Evolutionary conservation across 108 stramenopile species (phyloP), one percentile per base, ranked within the genome.

Genomic region (Skeletonema marinoi): DNA sequence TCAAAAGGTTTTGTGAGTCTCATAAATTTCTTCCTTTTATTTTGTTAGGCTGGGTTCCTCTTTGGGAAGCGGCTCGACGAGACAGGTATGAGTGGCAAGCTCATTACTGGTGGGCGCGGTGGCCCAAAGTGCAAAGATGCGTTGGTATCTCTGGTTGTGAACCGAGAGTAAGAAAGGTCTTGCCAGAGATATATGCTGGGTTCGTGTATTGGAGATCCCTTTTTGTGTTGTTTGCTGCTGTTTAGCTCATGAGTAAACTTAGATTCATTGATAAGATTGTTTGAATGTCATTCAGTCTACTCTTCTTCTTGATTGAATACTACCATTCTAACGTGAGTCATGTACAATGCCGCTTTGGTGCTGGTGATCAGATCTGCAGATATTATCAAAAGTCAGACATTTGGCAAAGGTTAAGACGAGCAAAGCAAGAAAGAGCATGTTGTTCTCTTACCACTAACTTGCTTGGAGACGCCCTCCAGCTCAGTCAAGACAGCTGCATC

Each of bases 81-180:
- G 19, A 60, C 66, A 6, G 82, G 76, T 12, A 19, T 69, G 59
- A 77, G 75, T 19, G 82, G 71, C 31, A 19, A 62, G 21, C 61
- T 70, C 0, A 38, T 77, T 4, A 77, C 82, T 13, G 36, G 66
- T 51, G 82, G 82, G 0, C 50, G 6, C 0, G 82, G 82, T 11
- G 82, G 82, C 1, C 68, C 82, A 2, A 73, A 73, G 13, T 83
- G 82, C 39, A 83, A 83, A 60, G 82, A 83, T 73, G 82, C 71
- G 0, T 65, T 83, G 60, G 33, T 83, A 14, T 73, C 71, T 8
- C 44, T 83, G 48, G 71, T 83, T 44, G 82, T 83, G 35, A 83
- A 83, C 32, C 76, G 75, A 69, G 39, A 48, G 19, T 58, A 76
- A 11, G 25, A 25, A 0, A 25, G 25, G 25, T 25, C 36, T 16